Evolutionary conservation across 371 early-diverging fungal species (phyloP).

Genomic region (Lichtheimia ramosa): DNA sequence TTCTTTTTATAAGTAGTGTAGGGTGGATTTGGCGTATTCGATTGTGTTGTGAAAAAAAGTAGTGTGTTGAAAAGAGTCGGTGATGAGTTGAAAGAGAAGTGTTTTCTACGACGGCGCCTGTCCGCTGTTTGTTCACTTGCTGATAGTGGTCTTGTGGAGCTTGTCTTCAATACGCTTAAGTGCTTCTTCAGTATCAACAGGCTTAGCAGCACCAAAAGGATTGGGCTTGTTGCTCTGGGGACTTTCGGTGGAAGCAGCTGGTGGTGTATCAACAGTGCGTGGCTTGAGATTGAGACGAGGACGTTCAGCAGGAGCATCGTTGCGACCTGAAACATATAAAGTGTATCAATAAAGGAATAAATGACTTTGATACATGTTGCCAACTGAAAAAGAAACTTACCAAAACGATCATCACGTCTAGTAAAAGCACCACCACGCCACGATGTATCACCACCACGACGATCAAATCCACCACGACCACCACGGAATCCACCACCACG

Average conservation of each 20-base stretch:
- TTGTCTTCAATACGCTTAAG: conserved; percentile 75
- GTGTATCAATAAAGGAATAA: background rate
- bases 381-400: conserved; percentile 1
- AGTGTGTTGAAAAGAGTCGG: background rate
- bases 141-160: conserved; percentile 15
- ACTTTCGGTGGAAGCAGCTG: background rate
- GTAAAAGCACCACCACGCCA: conserved; percentile 55
- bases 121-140: conserved; percentile 5
- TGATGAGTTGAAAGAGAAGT: no score
- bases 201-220: conserved; percentile 84
- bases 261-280: conserved; percentile 50
- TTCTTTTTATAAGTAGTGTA: no score
- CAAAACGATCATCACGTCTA: conserved; percentile 18
- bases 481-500: conserved; percentile 43
- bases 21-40: conserved; percentile 2
- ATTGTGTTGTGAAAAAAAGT: conserved; percentile 2
- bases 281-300: conserved; percentile 72
- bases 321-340: background rate
- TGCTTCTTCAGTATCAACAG: conserved; percentile 73
- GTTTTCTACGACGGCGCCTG: conserved; percentile 11
- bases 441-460: conserved; percentile 48
- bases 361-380: background rate
- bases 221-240: conserved; percentile 52
- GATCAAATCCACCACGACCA: conserved; percentile 43
- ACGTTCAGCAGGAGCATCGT: conserved; percentile 34